These are phyloP conservation scores for Nemania abortiva DNA, from an alignment of 2,329 filamentous ascomycete genomes.

Conservation along the genomic window DNA sequence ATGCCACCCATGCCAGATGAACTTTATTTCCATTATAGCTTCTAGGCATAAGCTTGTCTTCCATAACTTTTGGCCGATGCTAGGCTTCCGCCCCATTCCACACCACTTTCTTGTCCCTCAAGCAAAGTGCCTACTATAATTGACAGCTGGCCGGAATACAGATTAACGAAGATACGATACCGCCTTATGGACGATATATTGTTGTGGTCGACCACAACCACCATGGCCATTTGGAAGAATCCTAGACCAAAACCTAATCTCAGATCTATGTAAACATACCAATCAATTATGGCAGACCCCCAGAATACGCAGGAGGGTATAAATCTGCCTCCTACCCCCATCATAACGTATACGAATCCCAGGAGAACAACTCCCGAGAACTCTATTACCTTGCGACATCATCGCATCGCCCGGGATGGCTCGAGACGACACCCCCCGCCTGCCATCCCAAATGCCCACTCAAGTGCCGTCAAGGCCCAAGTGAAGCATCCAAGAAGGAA, in stretches of 20 bases:
- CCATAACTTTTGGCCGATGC: not conserved
- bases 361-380: constrained; percentile 59
- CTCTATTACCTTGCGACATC: constrained; percentile 62
- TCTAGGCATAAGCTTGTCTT: not conserved
- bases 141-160: constrained; percentile 1
- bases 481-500: constrained; percentile 51
- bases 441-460: constrained; percentile 31
- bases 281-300: constrained; percentile 45
- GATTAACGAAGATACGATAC: not conserved
- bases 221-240: constrained; percentile 34
- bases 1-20: not conserved
- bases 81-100: not conserved
- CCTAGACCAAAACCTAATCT: constrained; percentile 29
- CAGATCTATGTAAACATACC: constrained; percentile 35
- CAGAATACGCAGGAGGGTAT: constrained; percentile 44
- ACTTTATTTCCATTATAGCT: constrained; percentile 14
- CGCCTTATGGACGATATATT: not conserved
- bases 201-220: constrained; percentile 25
- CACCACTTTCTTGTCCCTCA: not conserved
- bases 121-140: not conserved
- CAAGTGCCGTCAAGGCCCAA: constrained; percentile 21
- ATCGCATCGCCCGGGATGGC: constrained; percentile 60
- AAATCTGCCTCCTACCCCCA: constrained; percentile 39
- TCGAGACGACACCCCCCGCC: constrained; percentile 44
- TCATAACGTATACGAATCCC: constrained; percentile 49